A percentile compares a stretch with the other conserved stretches of the same genome.
These are phyloP conservation scores for Chaetothyriales sp. DNA, from an alignment of 2,329 filamentous ascomycete genomes.

Conservation along the genomic window DNA sequence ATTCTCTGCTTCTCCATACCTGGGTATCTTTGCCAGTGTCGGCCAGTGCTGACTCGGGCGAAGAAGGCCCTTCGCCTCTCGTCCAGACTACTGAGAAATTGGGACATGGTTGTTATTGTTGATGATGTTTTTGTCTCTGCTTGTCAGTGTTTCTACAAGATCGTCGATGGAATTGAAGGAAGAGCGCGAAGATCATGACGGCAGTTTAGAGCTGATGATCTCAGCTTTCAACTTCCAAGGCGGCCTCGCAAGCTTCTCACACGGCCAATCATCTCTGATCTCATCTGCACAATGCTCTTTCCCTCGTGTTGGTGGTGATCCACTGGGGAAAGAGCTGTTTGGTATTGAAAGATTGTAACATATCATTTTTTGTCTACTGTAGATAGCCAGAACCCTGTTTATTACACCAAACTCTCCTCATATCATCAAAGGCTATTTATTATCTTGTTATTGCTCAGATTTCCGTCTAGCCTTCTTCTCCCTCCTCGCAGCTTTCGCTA, in stretches of 20 bases:
- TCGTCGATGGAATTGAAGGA: too few species aligned
- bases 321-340: neutral
- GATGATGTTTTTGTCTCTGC: neutral
- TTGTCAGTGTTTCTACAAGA: too few species aligned
- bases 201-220: too few species aligned
- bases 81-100: neutral
- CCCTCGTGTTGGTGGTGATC: neutral
- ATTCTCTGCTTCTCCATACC: constrained; percentile 1
- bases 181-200: too few species aligned
- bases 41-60: constrained; percentile 1
- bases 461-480: constrained; percentile 12
- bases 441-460: constrained; percentile 4
- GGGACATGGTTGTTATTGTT: neutral
- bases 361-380: neutral
- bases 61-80: constrained; percentile 5
- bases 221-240: too few species aligned
- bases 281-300: neutral
- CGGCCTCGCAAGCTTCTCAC: neutral
- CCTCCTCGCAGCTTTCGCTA: constrained; percentile 7
- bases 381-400: neutral
- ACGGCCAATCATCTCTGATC: neutral
- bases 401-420: neutral
- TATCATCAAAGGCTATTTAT: too few species aligned
- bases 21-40: constrained; percentile 2
- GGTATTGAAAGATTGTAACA: neutral